Evolutionary conservation across 805 yeast species (phyloP).

Genomic region (Kazachstania psychrophila): DNA sequence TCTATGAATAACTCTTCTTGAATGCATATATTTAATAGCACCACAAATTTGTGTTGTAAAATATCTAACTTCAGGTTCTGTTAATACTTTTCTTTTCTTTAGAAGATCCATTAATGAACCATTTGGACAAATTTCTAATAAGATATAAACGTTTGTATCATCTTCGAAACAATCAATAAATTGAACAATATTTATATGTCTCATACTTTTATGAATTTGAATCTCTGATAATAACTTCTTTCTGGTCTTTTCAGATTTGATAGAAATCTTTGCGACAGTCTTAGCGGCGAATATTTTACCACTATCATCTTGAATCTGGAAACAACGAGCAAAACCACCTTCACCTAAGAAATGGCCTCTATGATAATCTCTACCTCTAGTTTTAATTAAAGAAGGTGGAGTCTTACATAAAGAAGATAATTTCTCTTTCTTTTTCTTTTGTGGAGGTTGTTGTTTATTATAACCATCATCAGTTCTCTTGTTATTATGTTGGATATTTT

Average conservation of each 20-base stretch:
- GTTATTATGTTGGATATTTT: conserved; percentile 10
- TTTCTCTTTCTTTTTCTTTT: conserved; percentile 76
- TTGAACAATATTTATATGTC: conserved; percentile 83
- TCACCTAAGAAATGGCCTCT: conserved; percentile 90
- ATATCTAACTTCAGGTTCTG: conserved; percentile 85
- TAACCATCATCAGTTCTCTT: conserved; percentile 13
- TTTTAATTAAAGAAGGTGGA: conserved; percentile 88
- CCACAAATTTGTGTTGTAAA: conserved; percentile 90
- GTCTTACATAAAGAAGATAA: conserved; percentile 87
- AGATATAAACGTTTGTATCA: conserved; percentile 83
- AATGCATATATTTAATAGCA: conserved; percentile 86
- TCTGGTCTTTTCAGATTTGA: conserved; percentile 82
- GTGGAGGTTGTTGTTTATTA: conserved; percentile 15
- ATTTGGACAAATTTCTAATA: conserved; percentile 90
- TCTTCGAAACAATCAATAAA: conserved; percentile 97
- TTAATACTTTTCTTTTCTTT: conserved; percentile 70
- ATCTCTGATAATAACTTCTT: conserved; percentile 80
- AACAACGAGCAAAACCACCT: conserved; percentile 98
- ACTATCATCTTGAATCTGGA: conserved; percentile 84
- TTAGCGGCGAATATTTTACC: conserved; percentile 92
- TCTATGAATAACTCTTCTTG: conserved; percentile 87
- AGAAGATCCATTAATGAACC: conserved; percentile 90
- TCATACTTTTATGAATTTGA: conserved; percentile 84
- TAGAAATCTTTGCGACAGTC: conserved; percentile 93
- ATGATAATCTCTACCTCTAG: conserved; percentile 83